Evolutionary conservation across 169 alveolate genomes (phyloP), one percentile per base, ranked within the genome.

Genomic region (Babesia sp.): DNA sequence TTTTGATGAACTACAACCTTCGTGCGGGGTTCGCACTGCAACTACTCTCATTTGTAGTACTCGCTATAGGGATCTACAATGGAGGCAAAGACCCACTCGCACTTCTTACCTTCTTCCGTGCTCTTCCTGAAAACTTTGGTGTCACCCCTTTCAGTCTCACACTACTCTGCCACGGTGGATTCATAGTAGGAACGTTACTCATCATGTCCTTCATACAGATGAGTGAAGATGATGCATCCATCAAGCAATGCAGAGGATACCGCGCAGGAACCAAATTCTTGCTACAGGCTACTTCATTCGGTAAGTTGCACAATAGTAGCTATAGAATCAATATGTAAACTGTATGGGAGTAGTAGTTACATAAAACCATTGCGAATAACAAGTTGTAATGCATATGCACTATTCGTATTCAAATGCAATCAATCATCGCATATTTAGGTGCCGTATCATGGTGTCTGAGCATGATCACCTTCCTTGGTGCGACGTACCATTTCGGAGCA

Each of bases 211-310:
- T 93, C 70, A 87, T 86, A 45, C 91, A 93, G 53, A 75, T 93
- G 66, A 93, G 91, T 29, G 96, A 93, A 34, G 96, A 93, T 60
- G 96, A 93, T 34, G 84, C 94, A 70, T 92, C 96, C 59, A 93
- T 93, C 64, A 91, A 92, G 72, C 96, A 93, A 44, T 89, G 94
- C 33, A 88, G 96, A 41, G 96, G 96, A 24, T 93, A 87, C 78
- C 83, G 96, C 33, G 92, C 94, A 14, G 96, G 96, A 26, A 90
- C 93, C 54, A 93, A 93, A 69, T 92, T 91, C 58, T 46, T 92
- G 46, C 89, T 86, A 31, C 95, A 90, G 71, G 95, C 95, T 37
- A 85, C 96, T 37, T 88, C 94, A n/a, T 81, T 93, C 82, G 96
- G 57, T 48, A 48, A 1, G 57, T 92, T 72, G 57, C 50, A 8